Base-by-base conservation (phyloP, 2,329 filamentous ascomycete genomes). In the Ophiocordyceps unilateralis region DNA sequence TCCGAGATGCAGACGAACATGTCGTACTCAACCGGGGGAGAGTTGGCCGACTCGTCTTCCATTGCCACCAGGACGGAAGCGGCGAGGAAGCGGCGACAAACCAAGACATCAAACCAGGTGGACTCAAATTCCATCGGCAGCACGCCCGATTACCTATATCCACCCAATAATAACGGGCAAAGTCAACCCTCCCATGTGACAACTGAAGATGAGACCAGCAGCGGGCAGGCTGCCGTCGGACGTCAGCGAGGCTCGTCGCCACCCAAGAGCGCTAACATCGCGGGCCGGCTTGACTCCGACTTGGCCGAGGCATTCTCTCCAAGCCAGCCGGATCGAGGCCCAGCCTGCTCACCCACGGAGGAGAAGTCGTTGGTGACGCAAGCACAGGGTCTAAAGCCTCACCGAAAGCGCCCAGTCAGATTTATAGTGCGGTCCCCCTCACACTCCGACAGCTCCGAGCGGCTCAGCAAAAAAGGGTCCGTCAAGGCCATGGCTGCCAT, bases 401-500 rank as follows among this genome's bases (percentile, higher is more conserved):
- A 19, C 32, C 8, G 32, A 19, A 36, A 36, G 14, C 32, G 43
- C 3, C 44, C 46, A 20, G 23, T 41, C 21, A 44, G n/a, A 17
- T 39, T 43, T 11, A 44, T 26, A 3, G 23, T 44, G 12, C 43
- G 41, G 8, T 39, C 42, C 1, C 40, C 42, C 4, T 41, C 44
- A 7, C 44, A 47, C 3, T 49, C 51, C 30, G 51, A 46, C 14
- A 41, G 51, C 30, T 45, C 48, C 2, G 49, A 48, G 8, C 46
- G 46, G 1, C 44, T 51, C 5, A 53, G 43, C 21, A 65, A 56
- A 20, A 48, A 44, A 45, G 51, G 53, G 19, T 54, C 58, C 3
- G 69, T 72, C 12, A 68, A 58, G 48, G 68, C 67, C 2, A 71
- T 75, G 60, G 64, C 70, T 4, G 70, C 70, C 30, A 61, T 65